Base-by-base conservation (phyloP, 176 grass and related monocot species). In the Triticum dicoccoides region DNA sequence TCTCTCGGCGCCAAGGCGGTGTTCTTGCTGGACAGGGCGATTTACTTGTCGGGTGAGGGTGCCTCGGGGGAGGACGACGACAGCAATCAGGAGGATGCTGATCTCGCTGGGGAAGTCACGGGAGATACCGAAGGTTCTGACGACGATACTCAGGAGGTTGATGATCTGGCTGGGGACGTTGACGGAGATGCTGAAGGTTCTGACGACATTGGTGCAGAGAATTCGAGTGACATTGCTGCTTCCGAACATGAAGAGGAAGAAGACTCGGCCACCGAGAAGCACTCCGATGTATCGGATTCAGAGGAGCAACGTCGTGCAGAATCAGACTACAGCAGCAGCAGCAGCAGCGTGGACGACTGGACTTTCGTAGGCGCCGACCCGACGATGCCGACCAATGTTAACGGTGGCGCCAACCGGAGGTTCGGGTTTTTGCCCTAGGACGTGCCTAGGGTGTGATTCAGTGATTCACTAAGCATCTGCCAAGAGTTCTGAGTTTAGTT, bases 311-410 rank as follows among this genome's bases (percentile, higher is more conserved):
- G 20, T 21, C 2, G 20, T 0, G 7, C 52, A 82, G 88, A 69
- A 82, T 32, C 9, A 33, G 35, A 70, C 61, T 20, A 0, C 45
- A 49, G 75, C 73, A 63, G 38, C 8, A 37, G n/a, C 47, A 47
- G 27, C 65, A 37, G 25, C 61, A 39, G 54, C 18, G 54, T n/a
- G 23, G 79, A 86, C 8, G 14, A 23, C 54, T 86, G 84, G 88
- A 74, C 77, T 6, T 54, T 90, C 0, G 32, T 90, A 64, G 73
- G 78, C 23, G 62, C 20, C 9, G 32, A 78, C 32, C 63, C 38
- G 33, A 45, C 17, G 30, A 54, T 79, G 84, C 23, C 30, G 27
- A 15, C 58, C 62, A 15, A 76, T 45, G 78, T 24, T 49, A 35
- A 69, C 14, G 3, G 11, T 25, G 34, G n/a, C 30, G 76, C 33